These are phyloP conservation scores for Mycena capillaripes DNA, from an alignment of 768 basidiomycete genomes.

Conservation along the genomic window DNA sequence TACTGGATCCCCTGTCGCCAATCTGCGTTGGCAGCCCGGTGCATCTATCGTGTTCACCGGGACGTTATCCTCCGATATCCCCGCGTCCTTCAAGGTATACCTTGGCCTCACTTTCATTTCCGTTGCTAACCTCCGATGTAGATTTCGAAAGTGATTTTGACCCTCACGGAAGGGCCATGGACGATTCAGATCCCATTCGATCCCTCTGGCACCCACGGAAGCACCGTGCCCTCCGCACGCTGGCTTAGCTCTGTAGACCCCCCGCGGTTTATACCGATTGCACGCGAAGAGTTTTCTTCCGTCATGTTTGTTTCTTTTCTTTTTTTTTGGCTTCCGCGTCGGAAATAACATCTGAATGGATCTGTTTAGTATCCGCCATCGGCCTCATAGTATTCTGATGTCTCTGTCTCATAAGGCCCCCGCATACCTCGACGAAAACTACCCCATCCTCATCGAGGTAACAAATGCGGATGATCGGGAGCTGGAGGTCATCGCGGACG, in stretches of 20 bases:
- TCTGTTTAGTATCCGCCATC: conserved; percentile 67
- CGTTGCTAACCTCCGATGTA: conserved; percentile 40
- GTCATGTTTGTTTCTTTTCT: conserved; percentile 58
- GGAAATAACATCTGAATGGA: conserved; percentile 10
- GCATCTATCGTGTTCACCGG: conserved; percentile 73
- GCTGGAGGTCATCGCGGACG: conserved; percentile 78
- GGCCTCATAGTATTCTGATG: conserved; percentile 70
- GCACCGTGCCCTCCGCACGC: conserved; percentile 47
- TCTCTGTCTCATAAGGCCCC: conserved; percentile 72
- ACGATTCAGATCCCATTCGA: conserved; percentile 72
- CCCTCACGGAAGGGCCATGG: conserved; percentile 75
- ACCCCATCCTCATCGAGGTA: conserved; percentile 79
- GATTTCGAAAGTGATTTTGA: conserved; percentile 64
- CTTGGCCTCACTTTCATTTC: conserved; percentile 1
- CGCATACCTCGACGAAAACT: conserved; percentile 86
- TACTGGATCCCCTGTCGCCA: conserved; percentile 43
- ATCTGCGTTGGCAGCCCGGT: conserved; percentile 73
- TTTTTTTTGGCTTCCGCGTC: not conserved
- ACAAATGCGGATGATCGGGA: conserved; percentile 79
- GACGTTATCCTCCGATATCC: conserved; percentile 62
- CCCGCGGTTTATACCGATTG: conserved; percentile 65
- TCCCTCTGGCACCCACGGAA: conserved; percentile 54
- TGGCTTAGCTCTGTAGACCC: conserved; percentile 76
- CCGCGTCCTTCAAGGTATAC: conserved; percentile 69
- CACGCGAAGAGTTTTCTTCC: conserved; percentile 59